Evolutionary conservation across 2,329 filamentous ascomycete species (phyloP).

Genomic region (Tolypocladium ovalisporum): DNA sequence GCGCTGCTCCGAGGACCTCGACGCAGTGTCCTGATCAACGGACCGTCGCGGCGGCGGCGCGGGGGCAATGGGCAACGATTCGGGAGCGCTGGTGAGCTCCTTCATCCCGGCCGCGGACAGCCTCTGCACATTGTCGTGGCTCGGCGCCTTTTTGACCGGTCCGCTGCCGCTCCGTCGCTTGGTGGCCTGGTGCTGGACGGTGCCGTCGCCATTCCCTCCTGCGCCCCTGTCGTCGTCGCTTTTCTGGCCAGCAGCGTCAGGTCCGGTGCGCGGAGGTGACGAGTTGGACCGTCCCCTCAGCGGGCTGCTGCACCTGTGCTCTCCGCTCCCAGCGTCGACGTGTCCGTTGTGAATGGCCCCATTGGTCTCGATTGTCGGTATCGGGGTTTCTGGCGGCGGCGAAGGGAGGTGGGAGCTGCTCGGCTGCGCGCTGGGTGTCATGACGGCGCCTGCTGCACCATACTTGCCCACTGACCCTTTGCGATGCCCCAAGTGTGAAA

Average conservation of each 20-base stretch:
- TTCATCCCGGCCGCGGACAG: constrained; percentile 49
- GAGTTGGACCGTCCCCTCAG: constrained; percentile 1
- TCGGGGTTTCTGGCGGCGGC: constrained; percentile 3
- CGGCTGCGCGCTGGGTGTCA: constrained; percentile 13
- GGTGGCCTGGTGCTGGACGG: not conserved
- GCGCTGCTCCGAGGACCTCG: constrained; percentile 14
- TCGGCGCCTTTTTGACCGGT: constrained; percentile 18
- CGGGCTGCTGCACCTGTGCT: not conserved
- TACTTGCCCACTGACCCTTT: not conserved
- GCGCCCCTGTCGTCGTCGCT: not conserved
- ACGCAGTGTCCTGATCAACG: constrained; percentile 26
- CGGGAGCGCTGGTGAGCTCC: constrained; percentile 43
- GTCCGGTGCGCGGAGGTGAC: not conserved
- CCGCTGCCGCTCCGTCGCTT: constrained; percentile 17
- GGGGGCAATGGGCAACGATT: constrained; percentile 44
- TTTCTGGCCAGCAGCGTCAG: not conserved
- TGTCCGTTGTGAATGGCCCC: not conserved
- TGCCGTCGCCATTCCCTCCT: not conserved
- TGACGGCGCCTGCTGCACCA: constrained; percentile 4
- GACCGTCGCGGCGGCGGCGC: constrained; percentile 23
- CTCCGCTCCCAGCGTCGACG: not conserved
- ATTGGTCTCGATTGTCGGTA: not conserved
- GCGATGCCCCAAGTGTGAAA: not conserved
- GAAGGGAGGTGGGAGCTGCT: constrained; percentile 8
- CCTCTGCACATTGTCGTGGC: constrained; percentile 36